A percentile compares a stretch with the other conserved stretches of the same genome.
These are phyloP conservation scores for Apiospora marii DNA, from an alignment of 2,329 filamentous ascomycete genomes.

Conservation along the genomic window DNA sequence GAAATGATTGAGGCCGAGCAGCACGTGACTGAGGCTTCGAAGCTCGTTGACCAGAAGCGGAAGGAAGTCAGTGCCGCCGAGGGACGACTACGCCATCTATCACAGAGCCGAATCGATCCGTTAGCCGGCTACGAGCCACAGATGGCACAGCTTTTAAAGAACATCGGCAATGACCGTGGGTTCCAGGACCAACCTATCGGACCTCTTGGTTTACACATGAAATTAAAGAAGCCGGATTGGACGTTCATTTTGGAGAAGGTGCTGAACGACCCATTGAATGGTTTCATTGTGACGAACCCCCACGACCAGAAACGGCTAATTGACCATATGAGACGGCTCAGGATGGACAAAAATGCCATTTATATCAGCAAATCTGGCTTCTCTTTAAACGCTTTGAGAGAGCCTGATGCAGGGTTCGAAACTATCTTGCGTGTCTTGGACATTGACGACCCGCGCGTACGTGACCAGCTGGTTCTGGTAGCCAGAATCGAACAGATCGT, in stretches of 20 bases:
- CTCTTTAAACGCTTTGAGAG: slow-evolving; percentile 69
- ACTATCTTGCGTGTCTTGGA: slow-evolving; percentile 84
- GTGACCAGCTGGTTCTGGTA: slow-evolving; percentile 84
- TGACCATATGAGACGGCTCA: slow-evolving; percentile 64
- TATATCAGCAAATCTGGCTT: slow-evolving; percentile 67
- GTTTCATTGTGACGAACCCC: slow-evolving; percentile 83
- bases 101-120: slow-evolving; percentile 64
- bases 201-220: slow-evolving; percentile 81
- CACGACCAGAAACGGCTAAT: slow-evolving; percentile 76
- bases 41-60: slow-evolving; percentile 52
- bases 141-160: slow-evolving; percentile 69
- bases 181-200: slow-evolving; percentile 81
- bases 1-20: slow-evolving; percentile 41
- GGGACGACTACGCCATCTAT: slow-evolving; percentile 58
- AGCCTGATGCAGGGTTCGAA: slow-evolving; percentile 76
- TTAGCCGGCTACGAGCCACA: slow-evolving; percentile 70
- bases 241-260: slow-evolving; percentile 80
- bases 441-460: slow-evolving; percentile 81
- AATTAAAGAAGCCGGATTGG: slow-evolving; percentile 82
- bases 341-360: slow-evolving; percentile 59
- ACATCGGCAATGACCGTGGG: slow-evolving; percentile 72
- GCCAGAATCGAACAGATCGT: slow-evolving; percentile 85
- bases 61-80: slow-evolving; percentile 63
- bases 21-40: slow-evolving; percentile 39
- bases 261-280: slow-evolving; percentile 73